Conservation (phyloP, 805 yeast species). For the Novakomyces olei region DNA sequence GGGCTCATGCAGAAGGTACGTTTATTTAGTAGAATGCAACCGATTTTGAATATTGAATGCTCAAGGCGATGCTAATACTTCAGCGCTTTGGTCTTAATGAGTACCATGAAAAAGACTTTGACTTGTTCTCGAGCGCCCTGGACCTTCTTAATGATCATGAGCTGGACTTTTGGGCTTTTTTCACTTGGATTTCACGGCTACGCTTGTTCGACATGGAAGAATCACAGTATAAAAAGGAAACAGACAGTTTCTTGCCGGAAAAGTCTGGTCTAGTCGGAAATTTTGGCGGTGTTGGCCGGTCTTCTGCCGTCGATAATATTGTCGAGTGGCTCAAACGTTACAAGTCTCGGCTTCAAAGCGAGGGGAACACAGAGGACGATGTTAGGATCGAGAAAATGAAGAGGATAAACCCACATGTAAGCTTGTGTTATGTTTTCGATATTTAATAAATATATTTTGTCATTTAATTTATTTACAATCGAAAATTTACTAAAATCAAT, state of each 20-base stretch:
- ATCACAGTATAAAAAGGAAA: not conserved
- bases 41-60: no score
- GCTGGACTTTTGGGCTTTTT: slow-evolving; percentile 64
- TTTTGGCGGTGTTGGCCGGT: slow-evolving; percentile 7
- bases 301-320: slow-evolving; percentile 23
- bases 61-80: no score
- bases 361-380: slow-evolving; percentile 19
- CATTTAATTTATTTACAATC: not conserved
- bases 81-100: slow-evolving; percentile 46
- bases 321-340: slow-evolving; percentile 33
- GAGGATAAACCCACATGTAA: slow-evolving; percentile 32
- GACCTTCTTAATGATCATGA: slow-evolving; percentile 36
- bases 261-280: not conserved
- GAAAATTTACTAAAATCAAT: not conserved
- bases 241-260: not conserved
- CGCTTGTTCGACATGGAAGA: slow-evolving; percentile 16
- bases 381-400: slow-evolving; percentile 24
- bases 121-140: slow-evolving; percentile 35
- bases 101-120: slow-evolving; percentile 18
- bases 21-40: not conserved
- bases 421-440: not conserved
- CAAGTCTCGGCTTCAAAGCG: slow-evolving; percentile 20
- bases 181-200: slow-evolving; percentile 35
- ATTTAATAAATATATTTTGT: not conserved
- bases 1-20: slow-evolving; percentile 26